Percentiles rank a stretch among this genome's conserved stretches.
These are phyloP conservation scores for Candida frijolesensis DNA, from an alignment of 1,139 yeast species.

Conservation along the genomic window DNA sequence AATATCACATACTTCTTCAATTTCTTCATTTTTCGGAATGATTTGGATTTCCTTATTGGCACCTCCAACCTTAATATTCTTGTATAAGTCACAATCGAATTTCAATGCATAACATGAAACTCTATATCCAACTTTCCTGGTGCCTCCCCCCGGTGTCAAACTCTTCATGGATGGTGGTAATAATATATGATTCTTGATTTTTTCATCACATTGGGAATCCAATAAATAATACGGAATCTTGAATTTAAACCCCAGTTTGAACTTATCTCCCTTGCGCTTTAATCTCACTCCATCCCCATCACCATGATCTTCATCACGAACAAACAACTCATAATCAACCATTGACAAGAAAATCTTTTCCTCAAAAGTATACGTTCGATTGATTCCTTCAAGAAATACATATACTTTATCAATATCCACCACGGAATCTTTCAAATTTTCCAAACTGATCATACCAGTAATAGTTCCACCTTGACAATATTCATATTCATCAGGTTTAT, in stretches of 20 bases:
- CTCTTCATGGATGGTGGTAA: constrained; percentile 11
- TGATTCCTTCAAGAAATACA: constrained; percentile 12
- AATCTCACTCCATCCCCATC: not conserved
- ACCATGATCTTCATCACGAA: not conserved
- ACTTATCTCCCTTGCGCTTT: not conserved
- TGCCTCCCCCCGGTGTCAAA: constrained; percentile 3
- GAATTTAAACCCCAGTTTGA: constrained; percentile 7
- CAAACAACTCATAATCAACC: constrained; percentile 11
- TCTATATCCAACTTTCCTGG: constrained; percentile 6
- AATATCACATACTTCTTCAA: constrained; percentile 2
- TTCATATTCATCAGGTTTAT: constrained; percentile 3
- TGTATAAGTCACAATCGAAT: not conserved
- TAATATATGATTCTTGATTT: constrained; percentile 9
- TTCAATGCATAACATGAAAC: constrained; percentile 9
- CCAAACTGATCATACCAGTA: constrained; percentile 6
- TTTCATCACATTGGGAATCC: constrained; percentile 10
- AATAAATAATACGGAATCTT: constrained; percentile 12
- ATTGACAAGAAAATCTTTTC: constrained; percentile 10
- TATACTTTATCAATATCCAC: constrained; percentile 10
- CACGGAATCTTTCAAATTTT: not conserved
- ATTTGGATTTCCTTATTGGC: constrained; percentile 1
- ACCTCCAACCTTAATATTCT: not conserved
- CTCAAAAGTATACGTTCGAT: not conserved
- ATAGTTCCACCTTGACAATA: constrained; percentile 12
- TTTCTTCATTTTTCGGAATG: constrained; percentile 4